Percentiles rank a stretch among this genome's conserved stretches.
Evolutionary conservation across 2,329 filamentous ascomycete species (phyloP).

Genomic region (Sphaerulina musiva): DNA sequence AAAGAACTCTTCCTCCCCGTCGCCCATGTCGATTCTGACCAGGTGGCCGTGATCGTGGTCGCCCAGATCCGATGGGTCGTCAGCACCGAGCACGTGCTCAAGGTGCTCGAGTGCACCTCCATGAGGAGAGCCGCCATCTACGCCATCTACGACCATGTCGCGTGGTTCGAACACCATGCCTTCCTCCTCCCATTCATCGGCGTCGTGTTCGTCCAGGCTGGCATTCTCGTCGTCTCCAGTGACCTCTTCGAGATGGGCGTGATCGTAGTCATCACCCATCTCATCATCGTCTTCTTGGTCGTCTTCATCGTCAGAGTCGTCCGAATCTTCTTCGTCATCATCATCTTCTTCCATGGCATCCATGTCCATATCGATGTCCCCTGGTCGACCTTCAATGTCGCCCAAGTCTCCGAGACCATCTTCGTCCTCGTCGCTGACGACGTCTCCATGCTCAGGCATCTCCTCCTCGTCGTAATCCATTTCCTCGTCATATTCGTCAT

Average conservation of each 20-base stretch:
- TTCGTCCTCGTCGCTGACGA: slow-evolving; percentile 81
- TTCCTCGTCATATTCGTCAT: slow-evolving; percentile 79
- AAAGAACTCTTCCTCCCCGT: slow-evolving; percentile 44
- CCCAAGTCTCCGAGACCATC: slow-evolving; percentile 79
- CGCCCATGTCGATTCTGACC: slow-evolving; percentile 39
- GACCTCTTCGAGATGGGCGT: slow-evolving; percentile 42
- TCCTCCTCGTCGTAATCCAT: slow-evolving; percentile 91
- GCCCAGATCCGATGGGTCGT: slow-evolving; percentile 34
- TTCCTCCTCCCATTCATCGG: slow-evolving; percentile 41
- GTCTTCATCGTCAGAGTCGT: slow-evolving; percentile 52
- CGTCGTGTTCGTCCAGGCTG: slow-evolving; percentile 44
- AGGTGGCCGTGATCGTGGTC: slow-evolving; percentile 30
- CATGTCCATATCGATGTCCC: slow-evolving; percentile 73
- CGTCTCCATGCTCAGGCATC: slow-evolving; percentile 72
- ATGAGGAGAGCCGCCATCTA: slow-evolving; percentile 43
- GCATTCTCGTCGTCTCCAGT: slow-evolving; percentile 45
- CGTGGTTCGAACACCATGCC: slow-evolving; percentile 38
- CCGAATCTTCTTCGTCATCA: slow-evolving; percentile 55
- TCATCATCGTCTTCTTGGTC: slow-evolving; percentile 57
- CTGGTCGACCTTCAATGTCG: slow-evolving; percentile 56
- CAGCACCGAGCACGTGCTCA: slow-evolving; percentile 37
- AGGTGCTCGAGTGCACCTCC: slow-evolving; percentile 32
- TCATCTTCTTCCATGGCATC: slow-evolving; percentile 59
- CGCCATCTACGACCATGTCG: slow-evolving; percentile 44
- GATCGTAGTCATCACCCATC: slow-evolving; percentile 52